Conservation (phyloP, 768 basidiomycete genomes). For the Nevesoporus exiguus region DNA sequence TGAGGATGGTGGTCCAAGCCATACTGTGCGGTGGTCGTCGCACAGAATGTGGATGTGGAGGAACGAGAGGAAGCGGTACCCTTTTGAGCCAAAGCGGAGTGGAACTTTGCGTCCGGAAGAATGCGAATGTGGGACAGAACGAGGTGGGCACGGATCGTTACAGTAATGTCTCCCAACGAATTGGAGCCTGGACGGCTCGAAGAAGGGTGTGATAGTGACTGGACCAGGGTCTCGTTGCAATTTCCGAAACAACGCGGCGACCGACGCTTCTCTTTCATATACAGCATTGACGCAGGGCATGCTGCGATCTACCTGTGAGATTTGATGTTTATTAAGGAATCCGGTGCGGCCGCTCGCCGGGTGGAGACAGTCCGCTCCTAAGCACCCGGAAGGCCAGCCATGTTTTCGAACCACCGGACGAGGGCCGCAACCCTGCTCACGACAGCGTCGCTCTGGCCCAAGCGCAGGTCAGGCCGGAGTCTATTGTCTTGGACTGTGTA, state of each 20-base stretch:
- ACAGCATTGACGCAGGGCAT: slow-evolving; percentile 19
- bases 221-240: slow-evolving; percentile 14
- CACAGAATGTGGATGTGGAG: slow-evolving; percentile 19
- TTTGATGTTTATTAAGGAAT: slow-evolving; percentile 6
- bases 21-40: slow-evolving; percentile 13
- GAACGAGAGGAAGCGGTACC: slow-evolving; percentile 8
- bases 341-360: slow-evolving; percentile 18
- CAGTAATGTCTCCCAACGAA: slow-evolving; percentile 9
- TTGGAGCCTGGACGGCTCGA: slow-evolving; percentile 17
- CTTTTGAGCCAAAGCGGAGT: slow-evolving; percentile 17
- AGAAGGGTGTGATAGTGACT: slow-evolving; percentile 20
- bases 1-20: slow-evolving; percentile 13
- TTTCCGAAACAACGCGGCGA: slow-evolving; percentile 26
- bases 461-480: slow-evolving; percentile 67
- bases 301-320: slow-evolving; percentile 13
- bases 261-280: slow-evolving; percentile 25
- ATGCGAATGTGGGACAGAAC: slow-evolving; percentile 11
- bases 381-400: slow-evolving; percentile 52
- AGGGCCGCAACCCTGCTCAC: slow-evolving; percentile 65
- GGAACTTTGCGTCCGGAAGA: slow-evolving; percentile 6
- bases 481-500: slow-evolving; percentile 53
- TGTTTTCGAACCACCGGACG: slow-evolving; percentile 69
- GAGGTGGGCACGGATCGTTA: slow-evolving; percentile 13
- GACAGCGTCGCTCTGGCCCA: slow-evolving; percentile 64
- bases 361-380: slow-evolving; percentile 5